Percentiles rank a stretch among this genome's conserved stretches.
Evolutionary conservation across 352 stramenopile genomes (phyloP).

Genomic region (Globisporangium orthogonon): DNA sequence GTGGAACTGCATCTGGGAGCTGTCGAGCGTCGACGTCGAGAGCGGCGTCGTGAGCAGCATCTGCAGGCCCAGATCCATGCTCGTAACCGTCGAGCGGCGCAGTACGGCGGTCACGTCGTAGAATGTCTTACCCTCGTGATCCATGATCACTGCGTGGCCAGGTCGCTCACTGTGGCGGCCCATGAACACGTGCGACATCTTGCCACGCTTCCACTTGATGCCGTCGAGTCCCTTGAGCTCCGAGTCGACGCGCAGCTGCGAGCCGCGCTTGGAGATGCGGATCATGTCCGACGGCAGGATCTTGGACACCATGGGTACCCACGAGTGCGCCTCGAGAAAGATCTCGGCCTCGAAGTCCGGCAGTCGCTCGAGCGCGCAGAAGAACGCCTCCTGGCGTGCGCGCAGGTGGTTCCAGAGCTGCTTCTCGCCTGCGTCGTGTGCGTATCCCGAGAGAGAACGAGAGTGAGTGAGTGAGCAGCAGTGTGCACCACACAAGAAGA

Average conservation of each 20-base stretch:
- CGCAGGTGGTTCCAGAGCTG: constrained; percentile 47
- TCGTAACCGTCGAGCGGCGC: constrained; percentile 44
- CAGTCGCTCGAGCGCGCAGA: constrained; percentile 52
- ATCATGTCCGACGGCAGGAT: constrained; percentile 73
- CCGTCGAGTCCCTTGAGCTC: constrained; percentile 71
- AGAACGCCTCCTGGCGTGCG: constrained; percentile 44
- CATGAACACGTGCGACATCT: constrained; percentile 68
- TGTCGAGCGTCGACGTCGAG: constrained; percentile 52
- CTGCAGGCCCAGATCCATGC: constrained; percentile 68
- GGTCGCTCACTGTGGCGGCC: constrained; percentile 19
- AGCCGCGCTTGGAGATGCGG: constrained; percentile 61
- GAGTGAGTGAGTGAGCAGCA: neutral
- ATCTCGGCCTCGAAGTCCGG: constrained; percentile 81
- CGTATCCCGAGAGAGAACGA: too few relatives aligned
- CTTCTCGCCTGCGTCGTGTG: constrained; percentile 28
- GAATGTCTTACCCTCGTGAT: constrained; percentile 48
- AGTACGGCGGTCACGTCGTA: constrained; percentile 65
- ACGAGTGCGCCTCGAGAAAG: constrained; percentile 72
- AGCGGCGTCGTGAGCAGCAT: constrained; percentile 67
- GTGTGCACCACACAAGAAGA: neutral
- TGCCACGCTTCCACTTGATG: constrained; percentile 67
- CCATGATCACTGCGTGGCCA: constrained; percentile 50
- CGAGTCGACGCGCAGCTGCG: constrained; percentile 61
- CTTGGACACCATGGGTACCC: constrained; percentile 75
- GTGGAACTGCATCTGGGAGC: constrained; percentile 44